Base-by-base conservation (phyloP, 768 basidiomycete species). In the Suillus luteus region DNA sequence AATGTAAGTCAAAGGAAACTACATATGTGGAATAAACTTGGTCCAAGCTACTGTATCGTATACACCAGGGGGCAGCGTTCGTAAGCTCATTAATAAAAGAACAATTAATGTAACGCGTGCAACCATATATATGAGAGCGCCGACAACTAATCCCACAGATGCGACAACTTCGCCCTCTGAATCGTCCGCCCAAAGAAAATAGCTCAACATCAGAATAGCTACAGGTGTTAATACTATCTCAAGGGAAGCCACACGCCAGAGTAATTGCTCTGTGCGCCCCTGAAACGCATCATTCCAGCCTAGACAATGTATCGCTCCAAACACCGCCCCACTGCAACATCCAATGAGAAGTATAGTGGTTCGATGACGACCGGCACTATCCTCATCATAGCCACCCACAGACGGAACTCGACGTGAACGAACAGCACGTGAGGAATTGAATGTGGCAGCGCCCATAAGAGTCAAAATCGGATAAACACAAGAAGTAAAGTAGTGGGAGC, bases 221-320 rank as follows among this genome's bases (percentile, higher is more conserved):
- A 27, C 11, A 11, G 24, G 11, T 24, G 48, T 7, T 61, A 33
- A 67, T 1, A 65, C 27, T 9, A 74, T 61, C n/a, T 62, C 9
- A 17, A 65, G n/a, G 2, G 71, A 67, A 7, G 66, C 68, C 9
- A 62, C 49, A 27, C 68, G 67, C 74, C 73, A 75, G 24, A 70
- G 46, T 46, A 58, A 60, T 59, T 62, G 67, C 40, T 72, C 65
- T 24, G 40, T 48, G 14, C 31, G n/a, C 5, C 67, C 65, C 11
- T 70, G 66, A 52, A 73, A 75, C 0, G 35, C 3, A 10, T 68
- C 63, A 40, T 62, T 55, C 75, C 73, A 74, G 7, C 69, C 70
- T 1, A 66, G 40, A 55, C 66, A 69, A 61, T 75, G 73, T 33
- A 76, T 64, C 6, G 51, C 71, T 27, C 74, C 75, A 51, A 76